These are phyloP conservation scores for Myxozyma monticola DNA, from an alignment of 805 yeast species.

Conservation along the genomic window DNA sequence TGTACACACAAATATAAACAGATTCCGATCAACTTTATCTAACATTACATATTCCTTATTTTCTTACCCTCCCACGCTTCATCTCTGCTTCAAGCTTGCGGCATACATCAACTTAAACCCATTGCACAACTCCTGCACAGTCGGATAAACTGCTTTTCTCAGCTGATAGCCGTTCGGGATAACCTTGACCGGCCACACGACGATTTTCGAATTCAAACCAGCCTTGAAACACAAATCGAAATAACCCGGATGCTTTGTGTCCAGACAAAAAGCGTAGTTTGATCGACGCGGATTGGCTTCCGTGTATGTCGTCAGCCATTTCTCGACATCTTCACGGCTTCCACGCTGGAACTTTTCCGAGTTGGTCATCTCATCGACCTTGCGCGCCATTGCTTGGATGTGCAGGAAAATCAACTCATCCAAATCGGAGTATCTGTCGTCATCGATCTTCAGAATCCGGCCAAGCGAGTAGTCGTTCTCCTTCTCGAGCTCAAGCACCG, in stretches of 20 bases:
- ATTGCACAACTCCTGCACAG: slow-evolving; percentile 82
- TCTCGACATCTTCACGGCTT: slow-evolving; percentile 72
- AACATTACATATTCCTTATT: no score
- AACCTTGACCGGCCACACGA: slow-evolving; percentile 89
- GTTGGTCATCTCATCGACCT: slow-evolving; percentile 78
- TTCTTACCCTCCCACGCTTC: no score
- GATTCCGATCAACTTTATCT: no score
- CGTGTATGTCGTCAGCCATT: slow-evolving; percentile 85
- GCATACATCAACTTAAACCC: slow-evolving; percentile 75
- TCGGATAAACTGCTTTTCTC: slow-evolving; percentile 81
- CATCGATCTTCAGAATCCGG: slow-evolving; percentile 62
- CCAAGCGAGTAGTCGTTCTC: slow-evolving; percentile 65
- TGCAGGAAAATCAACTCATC: slow-evolving; percentile 91
- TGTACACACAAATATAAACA: no score
- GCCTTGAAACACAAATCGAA: slow-evolving; percentile 84
- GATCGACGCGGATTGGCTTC: slow-evolving; percentile 88
- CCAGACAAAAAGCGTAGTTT: slow-evolving; percentile 86
- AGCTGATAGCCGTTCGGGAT: slow-evolving; percentile 76
- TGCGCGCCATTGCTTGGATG: slow-evolving; percentile 76
- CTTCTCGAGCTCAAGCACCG: slow-evolving; percentile 72
- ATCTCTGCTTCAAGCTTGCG: slow-evolving; percentile 14
- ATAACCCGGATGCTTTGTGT: slow-evolving; percentile 93
- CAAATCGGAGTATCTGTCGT: slow-evolving; percentile 72
- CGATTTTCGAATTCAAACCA: slow-evolving; percentile 48
- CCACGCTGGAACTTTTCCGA: slow-evolving; percentile 89